Conservation (phyloP, 352 stramenopile species). For the Globisporangium canariense region DNA sequence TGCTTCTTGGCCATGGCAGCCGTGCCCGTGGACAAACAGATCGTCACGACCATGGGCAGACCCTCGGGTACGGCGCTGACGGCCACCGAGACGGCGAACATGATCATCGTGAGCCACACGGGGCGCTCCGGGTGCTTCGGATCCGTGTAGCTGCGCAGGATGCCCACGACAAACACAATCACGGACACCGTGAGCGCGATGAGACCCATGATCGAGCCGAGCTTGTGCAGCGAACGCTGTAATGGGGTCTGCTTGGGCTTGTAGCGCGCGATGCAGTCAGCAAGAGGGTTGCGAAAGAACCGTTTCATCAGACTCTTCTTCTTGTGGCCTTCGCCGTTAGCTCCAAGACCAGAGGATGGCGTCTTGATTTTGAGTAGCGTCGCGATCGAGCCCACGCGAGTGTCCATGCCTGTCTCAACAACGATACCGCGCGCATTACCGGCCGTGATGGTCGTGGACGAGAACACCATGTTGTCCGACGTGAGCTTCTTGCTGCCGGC, state of each 20-base stretch:
- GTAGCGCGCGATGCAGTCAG: conserved; percentile 54
- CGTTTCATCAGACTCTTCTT: conserved; percentile 30
- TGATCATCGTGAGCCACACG: conserved; percentile 91
- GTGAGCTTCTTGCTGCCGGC: conserved; percentile 42
- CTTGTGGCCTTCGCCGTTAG: conserved; percentile 3
- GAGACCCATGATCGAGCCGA: conserved; percentile 89
- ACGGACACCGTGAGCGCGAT: conserved; percentile 81
- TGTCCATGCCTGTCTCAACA: conserved; percentile 74
- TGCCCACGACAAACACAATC: conserved; percentile 89
- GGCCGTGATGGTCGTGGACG: conserved; percentile 79
- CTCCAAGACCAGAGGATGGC: not conserved
- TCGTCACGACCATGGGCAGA: conserved; percentile 79
- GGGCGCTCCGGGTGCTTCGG: conserved; percentile 70
- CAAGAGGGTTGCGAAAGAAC: conserved; percentile 41
- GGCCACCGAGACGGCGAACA: conserved; percentile 89
- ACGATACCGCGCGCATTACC: conserved; percentile 71
- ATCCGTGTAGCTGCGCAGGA: conserved; percentile 53
- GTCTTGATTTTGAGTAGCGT: conserved; percentile 50
- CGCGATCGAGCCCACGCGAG: conserved; percentile 67
- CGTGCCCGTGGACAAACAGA: conserved; percentile 69
- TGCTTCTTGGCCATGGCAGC: conserved; percentile 75
- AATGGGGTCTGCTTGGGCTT: conserved; percentile 85
- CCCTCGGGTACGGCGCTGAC: conserved; percentile 79
- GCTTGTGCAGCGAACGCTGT: conserved; percentile 91
- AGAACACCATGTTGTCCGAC: conserved; percentile 92